phyloP scores from a whole-genome alignment of 768 basidiomycete species.

The Tulasnella sp. region DNA sequence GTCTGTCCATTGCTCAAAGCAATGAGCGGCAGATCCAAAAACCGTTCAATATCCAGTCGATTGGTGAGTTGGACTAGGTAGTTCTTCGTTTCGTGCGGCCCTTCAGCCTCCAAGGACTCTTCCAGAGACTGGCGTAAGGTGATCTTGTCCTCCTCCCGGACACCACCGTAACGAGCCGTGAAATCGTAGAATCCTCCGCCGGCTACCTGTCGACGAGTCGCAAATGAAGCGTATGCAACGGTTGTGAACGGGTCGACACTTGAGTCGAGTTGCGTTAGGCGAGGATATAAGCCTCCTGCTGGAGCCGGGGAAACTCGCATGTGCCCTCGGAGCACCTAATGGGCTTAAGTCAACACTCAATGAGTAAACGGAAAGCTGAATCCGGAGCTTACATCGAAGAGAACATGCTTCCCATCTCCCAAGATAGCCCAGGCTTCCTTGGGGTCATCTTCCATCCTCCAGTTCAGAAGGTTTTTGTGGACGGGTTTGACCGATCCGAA shows the following conservation, averaged over 20 bases:
- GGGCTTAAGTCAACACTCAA: neutral
- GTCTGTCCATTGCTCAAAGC: slow-evolving; percentile 91
- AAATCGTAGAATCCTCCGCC: slow-evolving; percentile 83
- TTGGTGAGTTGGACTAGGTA: slow-evolving; percentile 44
- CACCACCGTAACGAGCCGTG: slow-evolving; percentile 81
- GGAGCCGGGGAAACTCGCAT: slow-evolving; percentile 55
- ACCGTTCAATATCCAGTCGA: slow-evolving; percentile 41
- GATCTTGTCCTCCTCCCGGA: slow-evolving; percentile 70
- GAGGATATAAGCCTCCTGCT: slow-evolving; percentile 68
- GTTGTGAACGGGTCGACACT: slow-evolving; percentile 37
- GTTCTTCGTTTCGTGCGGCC: neutral
- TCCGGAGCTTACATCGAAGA: slow-evolving; percentile 48
- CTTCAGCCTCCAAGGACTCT: slow-evolving; percentile 20
- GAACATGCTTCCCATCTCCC: slow-evolving; percentile 46
- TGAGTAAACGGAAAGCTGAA: neutral
- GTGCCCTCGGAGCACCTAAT: slow-evolving; percentile 53
- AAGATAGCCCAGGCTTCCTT: slow-evolving; percentile 69
- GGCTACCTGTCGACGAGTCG: slow-evolving; percentile 39
- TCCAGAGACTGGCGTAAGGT: slow-evolving; percentile 66
- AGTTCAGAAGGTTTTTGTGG: slow-evolving; percentile 20
- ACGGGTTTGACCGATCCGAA: slow-evolving; percentile 7
- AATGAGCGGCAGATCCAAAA: slow-evolving; percentile 76
- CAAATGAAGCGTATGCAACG: slow-evolving; percentile 53
- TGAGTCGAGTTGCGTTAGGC: slow-evolving; percentile 33
- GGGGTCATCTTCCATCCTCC: slow-evolving; percentile 40